Base-by-base conservation (phyloP, 352 stramenopile genomes). In the Phytophthora syringae region DNA sequence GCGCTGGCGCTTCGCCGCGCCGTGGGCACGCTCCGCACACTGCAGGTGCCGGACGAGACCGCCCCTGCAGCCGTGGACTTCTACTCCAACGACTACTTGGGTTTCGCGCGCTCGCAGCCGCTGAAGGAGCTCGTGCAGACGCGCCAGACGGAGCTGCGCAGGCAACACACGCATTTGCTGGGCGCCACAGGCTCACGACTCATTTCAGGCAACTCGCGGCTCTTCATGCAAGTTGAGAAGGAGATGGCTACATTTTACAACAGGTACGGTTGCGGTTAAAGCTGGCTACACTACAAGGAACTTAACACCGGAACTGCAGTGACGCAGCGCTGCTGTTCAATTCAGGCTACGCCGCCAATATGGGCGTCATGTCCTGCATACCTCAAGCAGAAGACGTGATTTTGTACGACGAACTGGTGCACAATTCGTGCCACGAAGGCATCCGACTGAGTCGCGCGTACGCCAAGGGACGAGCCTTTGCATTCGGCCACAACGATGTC, bases 71-170 rank as follows among this genome's bases (percentile, higher is more conserved):
- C 43, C 25, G 72, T 98, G 42, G 97, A 99, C 72, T 99, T 99
- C 73, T 97, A 85, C 61, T 98, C 90, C 52, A 99, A 99, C 68
- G 97, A 99, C 61, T 99, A 99, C 67, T 78, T 99, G 18, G 96
- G 97, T 16, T 82, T 99, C 39, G 93, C 96, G 15, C 85, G 89
- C 12, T 90, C 70, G 47, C 36, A 52, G 16, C 42, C 76, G 64
- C 79, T 98, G 44, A 70, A 75, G 13, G 53, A 74, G 50, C 82
- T 76, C 40, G 79, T 92, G 34, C 60, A 78, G 27, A 52, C 52
- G 16, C 74, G 77, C 30, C 77, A 97, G 9, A 28, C 79, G 37
- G 62, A 65, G 27, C 53, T 86, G 16, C 84, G 60, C 24, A 21
- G 34, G 13, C 50, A 65, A 10, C 36, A 63, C 24, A 47, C 66